These are phyloP conservation scores for Melocanna baccifera DNA, from an alignment of 176 grass and related monocot species.

Conservation along the genomic window DNA sequence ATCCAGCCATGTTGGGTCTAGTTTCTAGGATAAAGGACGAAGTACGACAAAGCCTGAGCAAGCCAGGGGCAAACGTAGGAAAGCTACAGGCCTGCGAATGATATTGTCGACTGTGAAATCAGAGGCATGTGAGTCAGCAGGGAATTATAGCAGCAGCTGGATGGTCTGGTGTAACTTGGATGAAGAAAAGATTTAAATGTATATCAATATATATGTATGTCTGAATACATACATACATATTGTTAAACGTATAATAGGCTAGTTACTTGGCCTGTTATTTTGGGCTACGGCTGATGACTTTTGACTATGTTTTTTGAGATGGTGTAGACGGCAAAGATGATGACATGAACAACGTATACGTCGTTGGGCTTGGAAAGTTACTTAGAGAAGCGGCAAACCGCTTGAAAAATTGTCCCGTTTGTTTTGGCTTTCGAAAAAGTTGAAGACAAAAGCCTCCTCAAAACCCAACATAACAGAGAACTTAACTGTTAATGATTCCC, in stretches of 20 bases:
- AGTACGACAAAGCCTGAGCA: slow-evolving; percentile 60
- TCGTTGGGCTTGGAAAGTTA: no score
- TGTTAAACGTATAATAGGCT: neutral
- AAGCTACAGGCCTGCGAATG: slow-evolving; percentile 66
- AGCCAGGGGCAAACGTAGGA: slow-evolving; percentile 49
- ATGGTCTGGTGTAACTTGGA: slow-evolving; percentile 1
- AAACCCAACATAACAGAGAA: neutral
- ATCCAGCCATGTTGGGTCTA: slow-evolving; percentile 35
- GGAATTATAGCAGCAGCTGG: slow-evolving; percentile 45
- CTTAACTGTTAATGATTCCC: slow-evolving; percentile 6
- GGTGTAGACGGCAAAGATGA: no score
- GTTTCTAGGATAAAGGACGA: slow-evolving; percentile 22
- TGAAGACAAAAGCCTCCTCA: no score
- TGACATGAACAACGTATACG: accelerated
- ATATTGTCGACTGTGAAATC: slow-evolving; percentile 81
- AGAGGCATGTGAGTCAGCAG: slow-evolving; percentile 66
- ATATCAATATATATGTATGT: neutral
- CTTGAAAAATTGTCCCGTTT: no score
- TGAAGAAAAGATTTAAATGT: neutral
- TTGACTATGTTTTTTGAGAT: no score
- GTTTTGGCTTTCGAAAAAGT: no score
- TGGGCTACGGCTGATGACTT: no score
- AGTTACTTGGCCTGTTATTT: neutral
- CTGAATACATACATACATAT: neutral
- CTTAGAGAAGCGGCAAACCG: no score